Conservation (phyloP, 257 asterid species). For the Nicotiana sylvestris region DNA sequence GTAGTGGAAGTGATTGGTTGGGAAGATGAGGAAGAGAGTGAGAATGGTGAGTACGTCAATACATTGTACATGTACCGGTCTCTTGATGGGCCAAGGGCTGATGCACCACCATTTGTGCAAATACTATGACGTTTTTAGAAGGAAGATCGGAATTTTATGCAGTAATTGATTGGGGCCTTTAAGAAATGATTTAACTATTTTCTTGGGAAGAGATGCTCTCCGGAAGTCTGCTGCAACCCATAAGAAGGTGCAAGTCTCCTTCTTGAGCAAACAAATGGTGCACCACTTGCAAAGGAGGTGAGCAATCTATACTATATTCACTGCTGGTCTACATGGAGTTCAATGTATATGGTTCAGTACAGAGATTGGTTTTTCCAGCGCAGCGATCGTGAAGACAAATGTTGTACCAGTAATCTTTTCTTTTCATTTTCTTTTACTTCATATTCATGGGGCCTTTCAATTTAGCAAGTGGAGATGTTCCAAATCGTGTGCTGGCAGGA, state of each 20-base stretch:
- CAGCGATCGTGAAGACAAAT: slow-evolving; percentile 14
- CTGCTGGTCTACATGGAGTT: slow-evolving; percentile 8
- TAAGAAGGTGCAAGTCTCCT: slow-evolving; percentile 10
- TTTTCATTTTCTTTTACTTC: slow-evolving; percentile 21
- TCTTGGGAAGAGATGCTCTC: slow-evolving; percentile 11
- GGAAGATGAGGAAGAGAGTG: slow-evolving; percentile 11
- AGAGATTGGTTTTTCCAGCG: slow-evolving; percentile 9
- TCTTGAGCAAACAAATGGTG: slow-evolving; percentile 13
- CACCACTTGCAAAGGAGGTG: background rate
- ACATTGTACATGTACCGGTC: slow-evolving; percentile 52
- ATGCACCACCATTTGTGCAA: slow-evolving; percentile 36
- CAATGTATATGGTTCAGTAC: slow-evolving; percentile 11
- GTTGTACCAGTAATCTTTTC: slow-evolving; percentile 26
- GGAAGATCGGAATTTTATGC: background rate
- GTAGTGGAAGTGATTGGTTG: slow-evolving; percentile 37
- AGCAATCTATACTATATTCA: slow-evolving; percentile 11
- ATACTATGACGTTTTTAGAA: slow-evolving; percentile 27
- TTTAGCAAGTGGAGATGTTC: slow-evolving; percentile 13
- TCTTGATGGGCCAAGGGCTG: slow-evolving; percentile 48
- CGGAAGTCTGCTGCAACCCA: slow-evolving; percentile 17
- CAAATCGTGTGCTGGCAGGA: background rate
- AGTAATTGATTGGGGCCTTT: slow-evolving; percentile 1
- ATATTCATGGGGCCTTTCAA: slow-evolving; percentile 23
- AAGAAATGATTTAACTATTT: slow-evolving; percentile 12
- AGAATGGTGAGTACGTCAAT: slow-evolving; percentile 23